phyloP scores from a whole-genome alignment of 345 rosid species.

The Cardiospermum halicacabum region DNA sequence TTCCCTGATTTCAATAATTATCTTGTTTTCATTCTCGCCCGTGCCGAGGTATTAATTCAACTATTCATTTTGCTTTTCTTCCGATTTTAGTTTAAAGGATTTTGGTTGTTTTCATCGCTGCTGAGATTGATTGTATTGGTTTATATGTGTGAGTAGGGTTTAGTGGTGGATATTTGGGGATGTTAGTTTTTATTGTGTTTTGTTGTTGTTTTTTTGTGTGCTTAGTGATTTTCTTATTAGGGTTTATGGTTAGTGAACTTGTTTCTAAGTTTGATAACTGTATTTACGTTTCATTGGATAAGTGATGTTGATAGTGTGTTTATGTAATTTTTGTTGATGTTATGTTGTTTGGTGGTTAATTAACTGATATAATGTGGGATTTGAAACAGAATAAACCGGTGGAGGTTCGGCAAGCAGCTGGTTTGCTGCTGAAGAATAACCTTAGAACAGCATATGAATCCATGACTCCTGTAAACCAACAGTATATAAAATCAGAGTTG shows the following conservation, averaged over 20 bases:
- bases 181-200: background rate
- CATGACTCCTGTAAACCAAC: conserved; percentile 61
- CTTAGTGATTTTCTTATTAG: background rate
- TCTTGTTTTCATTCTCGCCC: conserved; percentile 86
- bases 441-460: conserved; percentile 60
- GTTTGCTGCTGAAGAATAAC: conserved; percentile 86
- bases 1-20: conserved; percentile 97
- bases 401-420: conserved; percentile 97
- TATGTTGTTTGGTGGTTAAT: background rate
- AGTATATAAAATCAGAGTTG: conserved; percentile 68
- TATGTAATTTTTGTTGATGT: background rate
- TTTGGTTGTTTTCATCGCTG: background rate
- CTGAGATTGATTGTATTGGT: conserved; percentile 5
- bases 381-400: conserved; percentile 64
- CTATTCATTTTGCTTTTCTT: background rate
- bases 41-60: conserved; percentile 54
- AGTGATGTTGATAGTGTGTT: background rate
- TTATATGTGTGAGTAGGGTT: background rate
- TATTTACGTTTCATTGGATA: background rate
- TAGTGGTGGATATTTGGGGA: background rate
- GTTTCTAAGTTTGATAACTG: background rate
- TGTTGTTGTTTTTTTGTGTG: background rate
- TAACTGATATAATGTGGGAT: conserved; percentile 1
- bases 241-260: conserved; percentile 3
- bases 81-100: background rate